Evolutionary conservation across 257 asterid species (phyloP), one percentile per base, ranked within the genome.

Genomic region (Solanum clarkiae): DNA sequence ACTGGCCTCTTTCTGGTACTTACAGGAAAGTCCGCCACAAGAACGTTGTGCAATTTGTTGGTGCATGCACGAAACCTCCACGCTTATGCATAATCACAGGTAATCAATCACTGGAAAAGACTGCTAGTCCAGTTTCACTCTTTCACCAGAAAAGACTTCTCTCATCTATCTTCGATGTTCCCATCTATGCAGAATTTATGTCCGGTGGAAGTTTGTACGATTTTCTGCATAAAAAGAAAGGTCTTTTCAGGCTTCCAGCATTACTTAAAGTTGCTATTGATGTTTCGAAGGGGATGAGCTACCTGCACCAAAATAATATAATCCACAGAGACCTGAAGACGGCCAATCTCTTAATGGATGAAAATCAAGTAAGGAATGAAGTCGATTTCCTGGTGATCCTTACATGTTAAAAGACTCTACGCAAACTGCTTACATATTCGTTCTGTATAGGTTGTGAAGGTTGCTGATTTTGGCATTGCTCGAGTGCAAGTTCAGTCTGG

Each of bases 281-380:
- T 84, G 93, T 94, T 53, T 91, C 98, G n/a, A 93, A 93, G 89
- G 99, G 98, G 80, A 96, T 96, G 99, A 93, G 90, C 89, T 96
- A 94, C 84, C 86, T 96, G 94, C 98, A 96, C 90, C 93, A 91
- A 84, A 93, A 96, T 80, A 90, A 93, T 75, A 93, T 95, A 75
- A 90, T 95, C 47, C 99, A 95, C 87, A 85, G 98, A 87, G 99
- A 94, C 91, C 88, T 95, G 4, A 96, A 96, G 92, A 95, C 98
- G 10, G 98, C 99, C 80, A 96, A 93, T 91, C 92, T 96, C 80
- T 90, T 96, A 84, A 87, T 96, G 93, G 94, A 94, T 80, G 99
- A 94, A 88, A 91, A 93, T 56, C 92, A 89, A 47, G 99, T 93
- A 93, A 92, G 92, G 56, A 82, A 16, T 47, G 53, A 36, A 51